These are phyloP conservation scores for Terfezia boudieri DNA, from an alignment of 495 filamentous ascomycete genomes.

Conservation along the genomic window DNA sequence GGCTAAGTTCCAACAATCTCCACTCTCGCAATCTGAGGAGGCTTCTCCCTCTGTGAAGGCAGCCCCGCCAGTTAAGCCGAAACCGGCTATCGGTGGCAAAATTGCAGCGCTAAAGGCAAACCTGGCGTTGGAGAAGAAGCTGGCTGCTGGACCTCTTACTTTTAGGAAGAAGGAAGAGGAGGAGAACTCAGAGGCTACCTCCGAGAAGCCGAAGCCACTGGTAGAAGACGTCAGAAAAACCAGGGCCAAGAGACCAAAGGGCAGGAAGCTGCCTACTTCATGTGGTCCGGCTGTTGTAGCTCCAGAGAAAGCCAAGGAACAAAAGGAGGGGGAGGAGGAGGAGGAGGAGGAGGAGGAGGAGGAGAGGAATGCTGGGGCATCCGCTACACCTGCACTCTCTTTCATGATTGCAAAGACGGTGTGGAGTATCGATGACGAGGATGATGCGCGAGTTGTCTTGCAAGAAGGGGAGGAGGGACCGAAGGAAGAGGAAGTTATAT, in stretches of 20 bases:
- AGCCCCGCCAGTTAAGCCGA: slow-evolving; percentile 29
- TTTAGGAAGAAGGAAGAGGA: slow-evolving; percentile 51
- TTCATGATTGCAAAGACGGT: slow-evolving; percentile 13
- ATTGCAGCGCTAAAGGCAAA: slow-evolving; percentile 77
- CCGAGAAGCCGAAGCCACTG: slow-evolving; percentile 53
- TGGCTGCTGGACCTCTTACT: slow-evolving; percentile 57
- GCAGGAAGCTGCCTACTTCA: slow-evolving; percentile 26
- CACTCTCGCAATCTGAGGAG: slow-evolving; percentile 13
- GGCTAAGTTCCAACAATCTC: slow-evolving; percentile 11
- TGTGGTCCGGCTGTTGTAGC: neutral
- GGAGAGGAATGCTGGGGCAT: neutral
- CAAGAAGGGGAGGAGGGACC: neutral
- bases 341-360: too few species aligned
- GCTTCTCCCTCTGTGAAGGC: slow-evolving; percentile 11
- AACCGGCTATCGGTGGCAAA: slow-evolving; percentile 61
- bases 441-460: slow-evolving; percentile 3
- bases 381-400: neutral
- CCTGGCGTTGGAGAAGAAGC: slow-evolving; percentile 58
- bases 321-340: neutral
- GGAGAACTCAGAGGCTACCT: slow-evolving; percentile 25
- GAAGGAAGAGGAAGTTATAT: neutral
- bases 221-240: slow-evolving; percentile 63
- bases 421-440: slow-evolving; percentile 11
- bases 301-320: neutral
- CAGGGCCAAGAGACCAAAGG: slow-evolving; percentile 65